Evolutionary conservation across 2,329 filamentous ascomycete species (phyloP), one percentile per base, ranked within the genome.

Genomic region (Sporothrix pallida): DNA sequence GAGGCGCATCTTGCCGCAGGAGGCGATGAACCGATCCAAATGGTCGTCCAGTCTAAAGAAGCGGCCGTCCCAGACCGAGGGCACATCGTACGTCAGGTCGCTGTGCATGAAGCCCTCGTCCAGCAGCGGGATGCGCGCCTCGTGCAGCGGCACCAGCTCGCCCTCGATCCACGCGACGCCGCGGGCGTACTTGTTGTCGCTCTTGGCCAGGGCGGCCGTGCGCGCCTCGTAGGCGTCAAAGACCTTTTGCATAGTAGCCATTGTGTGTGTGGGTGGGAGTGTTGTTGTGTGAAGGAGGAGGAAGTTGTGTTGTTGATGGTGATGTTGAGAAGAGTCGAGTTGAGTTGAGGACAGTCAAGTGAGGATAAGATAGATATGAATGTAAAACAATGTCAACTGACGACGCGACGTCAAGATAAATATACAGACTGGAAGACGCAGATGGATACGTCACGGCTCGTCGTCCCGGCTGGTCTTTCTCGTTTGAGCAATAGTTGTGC

Each of bases 31-130:
- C 6, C 86, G 83, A 23, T 78, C 76, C 1, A 87, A 76, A 74
- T 87, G 86, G 72, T 87, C 84, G 60, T 86, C 84, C 0, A 87
- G 82, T 0, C 86, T 85, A 79, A 87, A 87, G 77, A 85, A 85
- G 1, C 83, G 83, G 0, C 85, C 84, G 67, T 87, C 84, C 86
- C 86, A 87, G 37, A 87, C 84, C 0, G 85, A 78, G 0, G 85
- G 84, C 0, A 87, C 86, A 68, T 87, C 86, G 77, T 87, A 87
- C 0, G 86, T 87, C 0, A 87, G 77, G 63, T 87, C 86, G 78
- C 85, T 83, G 77, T 85, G 85, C 76, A 87, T 77, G 77, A 87
- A 87, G 20, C 86, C 86, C 78, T 87, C 83, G 75, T 87, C 86
- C 0, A 85, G 76, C 0, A 87, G 77, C 0, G 86, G 86, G 20